Percentiles rank a stretch among this genome's conserved stretches.
Conservation (phyloP, 306 rosid species). For the Cucumis sativus region Cucumber_9930_V3 NC_026657.2:11106001-11106500, state of each 20-base stretch:
- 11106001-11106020: no score
- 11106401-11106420: not conserved
- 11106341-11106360: not conserved
- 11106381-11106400: not conserved
- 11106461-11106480: not conserved
- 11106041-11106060: no score
- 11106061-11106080: not conserved
- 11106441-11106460: not conserved
- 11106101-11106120: not conserved
- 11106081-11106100: not conserved
- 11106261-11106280: not conserved
- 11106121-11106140: constrained; percentile 1
- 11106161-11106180: not conserved
- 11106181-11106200: not conserved
- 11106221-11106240: no score
- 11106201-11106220: not conserved
- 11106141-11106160: not conserved
- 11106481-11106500: not conserved
- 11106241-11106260: not conserved
- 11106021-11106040: no score
- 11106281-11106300: not conserved
- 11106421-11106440: not conserved
- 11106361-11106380: not conserved
- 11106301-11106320: not conserved
- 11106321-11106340: not conserved